These are phyloP conservation scores for Breviolum minutum DNA, from an alignment of 73 alveolate species.

Conservation along the genomic window DNA sequence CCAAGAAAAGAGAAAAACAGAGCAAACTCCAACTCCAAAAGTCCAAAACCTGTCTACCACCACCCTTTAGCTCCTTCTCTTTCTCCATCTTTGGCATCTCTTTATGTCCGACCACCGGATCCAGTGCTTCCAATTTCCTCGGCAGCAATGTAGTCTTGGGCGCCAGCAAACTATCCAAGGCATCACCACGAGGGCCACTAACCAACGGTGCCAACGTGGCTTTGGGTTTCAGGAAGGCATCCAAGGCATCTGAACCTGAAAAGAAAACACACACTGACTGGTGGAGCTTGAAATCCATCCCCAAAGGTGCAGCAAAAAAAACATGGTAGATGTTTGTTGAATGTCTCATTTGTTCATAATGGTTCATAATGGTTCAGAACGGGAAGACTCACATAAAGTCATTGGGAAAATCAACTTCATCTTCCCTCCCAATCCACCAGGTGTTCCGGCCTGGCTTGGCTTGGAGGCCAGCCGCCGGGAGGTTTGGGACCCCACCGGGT, in stretches of 20 bases:
- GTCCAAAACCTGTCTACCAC: too few species aligned
- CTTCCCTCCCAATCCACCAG: too few species aligned
- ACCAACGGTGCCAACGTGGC: not conserved
- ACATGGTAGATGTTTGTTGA: not conserved
- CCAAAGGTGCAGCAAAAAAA: too few species aligned
- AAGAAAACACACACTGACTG: not conserved
- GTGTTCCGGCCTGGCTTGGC: too few species aligned
- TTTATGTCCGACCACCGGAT: not conserved
- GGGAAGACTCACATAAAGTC: too few species aligned
- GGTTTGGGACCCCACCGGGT: too few species aligned
- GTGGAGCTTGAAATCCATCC: too few species aligned
- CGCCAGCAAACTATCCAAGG: conserved; percentile 50
- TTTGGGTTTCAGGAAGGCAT: conserved; percentile 47
- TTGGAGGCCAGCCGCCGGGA: too few species aligned
- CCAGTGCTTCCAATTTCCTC: not conserved
- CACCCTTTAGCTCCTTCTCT: not conserved
- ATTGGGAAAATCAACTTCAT: too few species aligned
- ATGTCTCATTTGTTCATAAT: not conserved
- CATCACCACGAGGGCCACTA: conserved; percentile 13
- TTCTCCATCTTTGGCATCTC: not conserved
- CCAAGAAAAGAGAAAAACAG: too few species aligned
- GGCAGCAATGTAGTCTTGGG: conserved; percentile 33
- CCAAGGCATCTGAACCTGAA: not conserved
- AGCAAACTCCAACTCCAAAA: too few species aligned
- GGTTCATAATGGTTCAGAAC: too few species aligned